Percentiles rank a stretch among this genome's conserved stretches.
Conservation (phyloP, 179 eudicot species). For the Spinacia oleracea region DNA sequence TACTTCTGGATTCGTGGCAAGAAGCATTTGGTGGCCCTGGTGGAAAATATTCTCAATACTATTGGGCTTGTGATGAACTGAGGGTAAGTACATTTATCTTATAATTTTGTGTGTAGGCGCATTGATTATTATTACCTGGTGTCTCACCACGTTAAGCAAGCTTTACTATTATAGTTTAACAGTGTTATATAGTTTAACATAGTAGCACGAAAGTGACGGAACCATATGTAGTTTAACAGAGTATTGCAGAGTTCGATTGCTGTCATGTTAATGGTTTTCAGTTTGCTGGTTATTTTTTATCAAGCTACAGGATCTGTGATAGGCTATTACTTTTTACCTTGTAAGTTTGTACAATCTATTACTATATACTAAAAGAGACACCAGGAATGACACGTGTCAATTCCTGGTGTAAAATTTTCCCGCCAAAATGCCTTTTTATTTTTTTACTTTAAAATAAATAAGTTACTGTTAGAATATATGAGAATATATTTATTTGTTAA, state of each 20-base stretch:
- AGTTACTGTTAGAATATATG: too few species aligned
- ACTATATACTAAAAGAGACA: too few species aligned
- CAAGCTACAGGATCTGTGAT: neutral
- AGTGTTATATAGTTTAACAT: too few species aligned
- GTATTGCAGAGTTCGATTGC: neutral
- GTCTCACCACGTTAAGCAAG: neutral
- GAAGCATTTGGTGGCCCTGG: constrained; percentile 94
- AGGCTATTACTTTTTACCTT: neutral
- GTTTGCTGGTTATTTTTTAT: neutral
- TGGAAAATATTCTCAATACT: constrained; percentile 79
- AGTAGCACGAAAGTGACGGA: neutral
- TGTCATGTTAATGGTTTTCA: neutral
- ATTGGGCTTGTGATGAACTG: constrained; percentile 85
- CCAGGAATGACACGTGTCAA: too few species aligned
- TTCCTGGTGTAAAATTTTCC: too few species aligned
- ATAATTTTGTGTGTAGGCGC: neutral
- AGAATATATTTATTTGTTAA: too few species aligned
- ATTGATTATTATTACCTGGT: neutral
- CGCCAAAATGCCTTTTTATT: too few species aligned
- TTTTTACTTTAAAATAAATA: too few species aligned
- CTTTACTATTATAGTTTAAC: neutral
- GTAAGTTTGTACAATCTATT: neutral
- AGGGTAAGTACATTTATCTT: constrained; percentile 48
- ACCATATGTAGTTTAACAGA: neutral
- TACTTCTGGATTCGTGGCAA: constrained; percentile 82